Conservation (phyloP, 31 red algal species). For the Asparagopsis taxiformis region DNA sequence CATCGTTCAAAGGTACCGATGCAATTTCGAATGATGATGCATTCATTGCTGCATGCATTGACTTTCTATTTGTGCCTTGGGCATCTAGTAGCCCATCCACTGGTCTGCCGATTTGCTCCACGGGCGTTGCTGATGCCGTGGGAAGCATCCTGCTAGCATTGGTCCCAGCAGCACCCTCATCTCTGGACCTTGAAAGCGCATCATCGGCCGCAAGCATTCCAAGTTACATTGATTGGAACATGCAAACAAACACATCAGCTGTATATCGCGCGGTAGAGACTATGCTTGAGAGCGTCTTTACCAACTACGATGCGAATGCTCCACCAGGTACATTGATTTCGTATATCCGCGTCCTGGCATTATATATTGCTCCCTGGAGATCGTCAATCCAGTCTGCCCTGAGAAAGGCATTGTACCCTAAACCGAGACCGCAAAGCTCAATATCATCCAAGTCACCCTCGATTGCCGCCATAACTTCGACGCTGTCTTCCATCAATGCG, state of each 20-base stretch:
- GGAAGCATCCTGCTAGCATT: slow-evolving; percentile 20
- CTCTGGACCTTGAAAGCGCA: slow-evolving; percentile 11
- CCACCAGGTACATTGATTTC: slow-evolving; percentile 7
- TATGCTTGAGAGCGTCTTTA: slow-evolving; percentile 24
- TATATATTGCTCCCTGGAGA: slow-evolving; percentile 49
- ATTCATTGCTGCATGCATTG: slow-evolving; percentile 46
- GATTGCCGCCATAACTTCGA: slow-evolving; percentile 23
- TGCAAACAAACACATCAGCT: slow-evolving; percentile 22
- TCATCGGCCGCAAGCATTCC: background rate
- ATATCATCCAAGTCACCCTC: background rate
- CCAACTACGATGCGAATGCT: slow-evolving; percentile 13
- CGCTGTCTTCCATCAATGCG: slow-evolving; percentile 45
- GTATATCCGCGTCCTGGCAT: slow-evolving; percentile 41
- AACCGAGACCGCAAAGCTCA: slow-evolving; percentile 3
- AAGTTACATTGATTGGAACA: background rate
- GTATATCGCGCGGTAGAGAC: slow-evolving; percentile 23
- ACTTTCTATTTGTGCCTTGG: slow-evolving; percentile 54
- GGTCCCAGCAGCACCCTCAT: slow-evolving; percentile 8
- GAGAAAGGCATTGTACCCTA: slow-evolving; percentile 13
- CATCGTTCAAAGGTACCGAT: background rate
- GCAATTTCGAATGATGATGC: background rate
- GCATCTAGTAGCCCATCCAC: slow-evolving; percentile 1
- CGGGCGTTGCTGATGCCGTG: slow-evolving; percentile 45
- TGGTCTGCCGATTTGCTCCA: slow-evolving; percentile 11
- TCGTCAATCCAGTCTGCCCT: slow-evolving; percentile 2